Evolutionary conservation across 2,329 filamentous ascomycete species (phyloP).

Genomic region (Ophiostoma australiae): DNA sequence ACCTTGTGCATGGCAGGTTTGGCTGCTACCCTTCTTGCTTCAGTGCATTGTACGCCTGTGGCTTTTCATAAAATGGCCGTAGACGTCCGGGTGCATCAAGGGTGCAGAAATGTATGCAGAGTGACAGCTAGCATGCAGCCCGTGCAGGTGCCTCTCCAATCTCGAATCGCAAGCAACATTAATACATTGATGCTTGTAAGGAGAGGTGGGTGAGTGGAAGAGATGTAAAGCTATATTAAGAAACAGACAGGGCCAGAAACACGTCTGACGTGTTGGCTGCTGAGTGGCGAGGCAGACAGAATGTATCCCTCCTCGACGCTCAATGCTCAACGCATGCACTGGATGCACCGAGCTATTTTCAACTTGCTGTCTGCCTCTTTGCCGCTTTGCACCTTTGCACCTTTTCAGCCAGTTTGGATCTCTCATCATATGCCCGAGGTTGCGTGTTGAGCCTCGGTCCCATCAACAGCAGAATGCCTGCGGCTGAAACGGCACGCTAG

Average conservation of each 20-base stretch:
- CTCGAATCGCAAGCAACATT: too few relatives aligned
- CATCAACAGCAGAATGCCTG: too few relatives aligned
- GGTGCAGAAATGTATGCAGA: not conserved
- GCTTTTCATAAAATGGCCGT: not conserved
- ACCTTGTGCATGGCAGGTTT: not conserved
- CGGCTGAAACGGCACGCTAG: too few relatives aligned
- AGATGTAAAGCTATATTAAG: not conserved
- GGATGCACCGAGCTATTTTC: too few relatives aligned
- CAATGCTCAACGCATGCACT: too few relatives aligned
- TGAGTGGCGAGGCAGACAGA: not conserved
- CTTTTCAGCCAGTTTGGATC: too few relatives aligned
- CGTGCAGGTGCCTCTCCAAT: not conserved
- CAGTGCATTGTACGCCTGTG: not conserved
- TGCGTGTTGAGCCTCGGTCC: too few relatives aligned
- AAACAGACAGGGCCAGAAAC: not conserved
- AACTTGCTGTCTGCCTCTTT: too few relatives aligned
- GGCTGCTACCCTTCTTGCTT: not conserved
- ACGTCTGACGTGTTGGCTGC: not conserved
- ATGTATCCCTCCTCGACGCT: not conserved
- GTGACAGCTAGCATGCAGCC: not conserved
- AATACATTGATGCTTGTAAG: too few relatives aligned
- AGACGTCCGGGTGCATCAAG: not conserved
- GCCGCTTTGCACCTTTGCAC: too few relatives aligned
- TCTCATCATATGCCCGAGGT: too few relatives aligned
- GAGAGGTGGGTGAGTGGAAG: too few relatives aligned